Conservation (phyloP, 169 alveolate genomes). For the Eimeria sp. region DNA sequence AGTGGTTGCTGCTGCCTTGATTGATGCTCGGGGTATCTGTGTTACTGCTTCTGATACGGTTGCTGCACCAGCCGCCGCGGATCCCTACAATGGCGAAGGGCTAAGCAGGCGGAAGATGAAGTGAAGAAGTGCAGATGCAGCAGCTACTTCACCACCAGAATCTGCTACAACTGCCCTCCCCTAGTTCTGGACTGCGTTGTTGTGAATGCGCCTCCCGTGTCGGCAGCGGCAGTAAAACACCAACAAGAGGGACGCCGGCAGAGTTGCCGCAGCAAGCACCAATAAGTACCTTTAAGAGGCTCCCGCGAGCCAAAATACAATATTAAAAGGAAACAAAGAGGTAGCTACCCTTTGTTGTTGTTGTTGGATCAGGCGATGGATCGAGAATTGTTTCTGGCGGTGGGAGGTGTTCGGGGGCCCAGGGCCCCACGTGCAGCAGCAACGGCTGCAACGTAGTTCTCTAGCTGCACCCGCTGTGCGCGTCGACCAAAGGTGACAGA, state of each 20-base stretch:
- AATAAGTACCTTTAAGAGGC: neutral
- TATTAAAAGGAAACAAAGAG: neutral
- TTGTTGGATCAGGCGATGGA: neutral
- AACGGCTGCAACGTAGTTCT: neutral
- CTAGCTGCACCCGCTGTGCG: neutral
- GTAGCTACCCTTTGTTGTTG: neutral
- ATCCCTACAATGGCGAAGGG: neutral
- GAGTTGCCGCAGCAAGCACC: slow-evolving; percentile 10
- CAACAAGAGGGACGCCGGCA: neutral
- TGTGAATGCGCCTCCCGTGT: neutral
- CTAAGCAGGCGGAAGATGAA: neutral
- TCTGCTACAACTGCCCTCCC: neutral
- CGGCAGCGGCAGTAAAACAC: slow-evolving; percentile 48
- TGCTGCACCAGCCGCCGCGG: slow-evolving; percentile 7
- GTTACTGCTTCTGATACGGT: neutral
- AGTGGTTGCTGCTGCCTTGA: neutral
- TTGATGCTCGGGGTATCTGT: neutral
- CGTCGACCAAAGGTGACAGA: neutral
- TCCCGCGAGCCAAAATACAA: neutral
- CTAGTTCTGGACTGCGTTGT: neutral
- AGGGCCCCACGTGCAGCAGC: slow-evolving; percentile 49
- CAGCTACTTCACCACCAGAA: neutral
- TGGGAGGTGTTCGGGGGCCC: slow-evolving; percentile 40
- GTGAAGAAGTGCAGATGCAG: neutral
- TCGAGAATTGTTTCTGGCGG: slow-evolving; percentile 32